A percentile compares a stretch with the other conserved stretches of the same genome.
Evolutionary conservation across 208 protist genomes (phyloP).

Genomic region (Entamoeba nuttalli): DNA sequence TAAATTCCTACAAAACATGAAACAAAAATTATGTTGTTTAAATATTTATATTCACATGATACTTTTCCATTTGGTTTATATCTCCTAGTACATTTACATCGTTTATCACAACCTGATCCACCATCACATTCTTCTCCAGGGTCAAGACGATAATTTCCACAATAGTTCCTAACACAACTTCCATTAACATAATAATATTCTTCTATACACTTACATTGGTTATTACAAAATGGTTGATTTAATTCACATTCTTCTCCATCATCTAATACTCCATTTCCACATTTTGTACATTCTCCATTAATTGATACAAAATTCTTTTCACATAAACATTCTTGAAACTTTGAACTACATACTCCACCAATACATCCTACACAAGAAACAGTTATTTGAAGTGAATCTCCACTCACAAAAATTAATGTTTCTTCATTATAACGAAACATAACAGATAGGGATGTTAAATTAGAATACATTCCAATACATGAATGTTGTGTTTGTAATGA

Average conservation of each 20-base stretch:
- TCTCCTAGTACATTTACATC: background rate
- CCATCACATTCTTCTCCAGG: background rate
- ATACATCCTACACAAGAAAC: background rate
- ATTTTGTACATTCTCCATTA: background rate
- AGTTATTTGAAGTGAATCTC: background rate
- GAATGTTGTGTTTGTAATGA: background rate
- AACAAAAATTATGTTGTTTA: background rate
- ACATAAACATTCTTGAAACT: background rate
- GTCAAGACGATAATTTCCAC: background rate
- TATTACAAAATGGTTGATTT: background rate
- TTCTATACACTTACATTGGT: background rate
- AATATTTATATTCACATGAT: background rate
- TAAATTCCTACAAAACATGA: background rate
- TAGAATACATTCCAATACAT: background rate
- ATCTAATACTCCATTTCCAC: background rate
- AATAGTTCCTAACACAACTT: background rate
- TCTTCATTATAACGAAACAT: background rate
- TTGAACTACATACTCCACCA: background rate
- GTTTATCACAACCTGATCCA: background rate
- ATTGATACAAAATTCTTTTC: background rate
- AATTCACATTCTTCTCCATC: background rate
- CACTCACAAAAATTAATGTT: background rate
- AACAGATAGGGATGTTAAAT: background rate
- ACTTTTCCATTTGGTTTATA: background rate
- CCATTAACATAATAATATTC: background rate